Evolutionary conservation across 2,329 filamentous ascomycete species (phyloP), one percentile per base, ranked within the genome.

Genomic region (Cytospora leucostoma): DNA sequence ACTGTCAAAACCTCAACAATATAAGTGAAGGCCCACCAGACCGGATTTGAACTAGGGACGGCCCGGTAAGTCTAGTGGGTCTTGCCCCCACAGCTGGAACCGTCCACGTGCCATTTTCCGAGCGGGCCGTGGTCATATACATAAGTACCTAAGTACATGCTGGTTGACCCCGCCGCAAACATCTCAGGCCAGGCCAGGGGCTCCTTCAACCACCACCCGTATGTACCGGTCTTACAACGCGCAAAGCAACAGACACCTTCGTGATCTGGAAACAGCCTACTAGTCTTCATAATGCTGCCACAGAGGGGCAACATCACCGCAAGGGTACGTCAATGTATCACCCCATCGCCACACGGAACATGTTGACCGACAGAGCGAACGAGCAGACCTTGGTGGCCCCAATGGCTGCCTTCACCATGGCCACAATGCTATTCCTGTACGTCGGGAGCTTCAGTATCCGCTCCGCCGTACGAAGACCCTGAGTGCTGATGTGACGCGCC

Each of bases 331-430:
- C 2, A 11, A n/a, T 2, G n/a, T 15, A 10, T 7, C 7, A 8
- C 49, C 12, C 10, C 12, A 7, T 15, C 19, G 7, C 13, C 21
- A 8, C 32, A 21, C 56, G 56, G 49, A 54, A 54, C 54, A n/a
- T 27, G 3, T 13, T 7, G 7, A 47, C 44, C 19, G 44, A 47
- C 44, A 1, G 44, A 11, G 44, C 7, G 7, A 3, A 38, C 19
- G 27, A 21, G 13, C 61, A 66, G 65, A 62, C 51, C 55, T 49
- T 66, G 15, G 65, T 65, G 65, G 65, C 65, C 7, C 65, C 65
- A 0, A n/a, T 66, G 44, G 65, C 65, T 1, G 65, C 65, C 1
- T 65, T 66, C 21, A 66, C 65, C 1, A 66, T 66, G 65, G 65
- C 65, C 13, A 56, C 54, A 7, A 44, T 66, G 7, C 62, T 66